Conservation (phyloP, 257 asterid species). For the Solanum megistacrolobum region DNA sequence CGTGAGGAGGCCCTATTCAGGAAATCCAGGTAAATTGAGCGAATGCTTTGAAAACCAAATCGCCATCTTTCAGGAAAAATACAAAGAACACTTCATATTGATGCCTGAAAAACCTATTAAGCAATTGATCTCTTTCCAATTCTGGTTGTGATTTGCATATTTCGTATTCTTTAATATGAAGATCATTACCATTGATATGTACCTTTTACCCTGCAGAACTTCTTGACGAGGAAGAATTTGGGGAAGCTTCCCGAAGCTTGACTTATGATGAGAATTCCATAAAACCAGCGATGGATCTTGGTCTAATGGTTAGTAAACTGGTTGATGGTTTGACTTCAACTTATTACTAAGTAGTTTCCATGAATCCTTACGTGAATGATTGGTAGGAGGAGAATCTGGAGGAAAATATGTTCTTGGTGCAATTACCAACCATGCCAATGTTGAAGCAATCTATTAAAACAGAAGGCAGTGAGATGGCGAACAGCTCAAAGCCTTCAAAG, state of each 20-base stretch:
- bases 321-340: neutral
- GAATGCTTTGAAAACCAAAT: neutral
- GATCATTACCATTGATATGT: neutral
- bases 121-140: neutral
- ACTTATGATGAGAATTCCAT: constrained; percentile 30
- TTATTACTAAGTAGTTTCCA: neutral
- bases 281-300: constrained; percentile 48
- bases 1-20: constrained; percentile 75
- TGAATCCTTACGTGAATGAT: neutral
- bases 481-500: constrained; percentile 12
- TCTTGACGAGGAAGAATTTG: constrained; percentile 74
- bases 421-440: constrained; percentile 49
- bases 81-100: neutral
- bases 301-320: constrained; percentile 45
- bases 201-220: constrained; percentile 28
- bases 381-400: constrained; percentile 51
- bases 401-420: constrained; percentile 46
- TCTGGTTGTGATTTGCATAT: neutral
- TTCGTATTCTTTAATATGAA: neutral
- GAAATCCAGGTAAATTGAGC: constrained; percentile 64
- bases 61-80: neutral
- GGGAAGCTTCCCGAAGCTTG: constrained; percentile 20
- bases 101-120: neutral
- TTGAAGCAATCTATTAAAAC: constrained; percentile 16
- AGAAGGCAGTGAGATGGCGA: constrained; percentile 14